A percentile compares a stretch with the other conserved stretches of the same genome.
phyloP scores from a whole-genome alignment of 805 yeast species.

The Candida cerambycidarum region DNA sequence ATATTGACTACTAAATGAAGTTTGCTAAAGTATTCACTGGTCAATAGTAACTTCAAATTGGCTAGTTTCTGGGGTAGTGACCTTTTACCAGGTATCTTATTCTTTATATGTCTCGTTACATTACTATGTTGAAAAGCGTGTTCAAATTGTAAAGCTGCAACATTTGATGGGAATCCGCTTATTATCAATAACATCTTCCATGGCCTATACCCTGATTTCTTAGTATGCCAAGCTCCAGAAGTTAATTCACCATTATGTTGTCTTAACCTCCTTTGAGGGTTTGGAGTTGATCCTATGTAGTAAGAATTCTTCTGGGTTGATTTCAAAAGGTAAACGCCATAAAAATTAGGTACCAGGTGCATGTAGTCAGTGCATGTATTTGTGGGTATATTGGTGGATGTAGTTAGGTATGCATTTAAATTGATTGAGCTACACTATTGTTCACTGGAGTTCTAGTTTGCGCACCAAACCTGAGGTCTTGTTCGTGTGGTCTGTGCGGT shows the following conservation, averaged over 20 bases:
- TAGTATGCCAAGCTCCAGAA: slow-evolving; percentile 66
- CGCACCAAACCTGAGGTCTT: too few species aligned
- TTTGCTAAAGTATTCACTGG: slow-evolving; percentile 41
- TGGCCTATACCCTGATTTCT: slow-evolving; percentile 57
- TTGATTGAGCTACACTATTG: too few species aligned
- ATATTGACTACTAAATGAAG: slow-evolving; percentile 49
- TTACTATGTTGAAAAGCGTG: slow-evolving; percentile 82
- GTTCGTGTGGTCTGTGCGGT: too few species aligned
- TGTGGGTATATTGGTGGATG: too few species aligned
- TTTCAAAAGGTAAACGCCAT: slow-evolving; percentile 70
- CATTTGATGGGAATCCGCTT: slow-evolving; percentile 68
- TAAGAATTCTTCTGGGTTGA: slow-evolving; percentile 59
- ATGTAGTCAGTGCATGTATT: not conserved
- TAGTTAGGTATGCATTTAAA: too few species aligned
- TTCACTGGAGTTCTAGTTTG: too few species aligned
- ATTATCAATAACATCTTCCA: slow-evolving; percentile 70
- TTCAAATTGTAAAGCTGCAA: slow-evolving; percentile 74
- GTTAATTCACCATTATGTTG: slow-evolving; percentile 75
- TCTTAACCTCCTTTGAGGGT: slow-evolving; percentile 62
- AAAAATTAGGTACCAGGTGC: slow-evolving; percentile 37
- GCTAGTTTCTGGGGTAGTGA: slow-evolving; percentile 49
- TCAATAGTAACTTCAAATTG: slow-evolving; percentile 44
- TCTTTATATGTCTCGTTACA: slow-evolving; percentile 58
- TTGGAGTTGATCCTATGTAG: slow-evolving; percentile 82
- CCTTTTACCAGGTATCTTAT: slow-evolving; percentile 38